These are phyloP conservation scores for Candida nanaspora DNA, from an alignment of 805 yeast species.

Conservation along the genomic window DNA sequence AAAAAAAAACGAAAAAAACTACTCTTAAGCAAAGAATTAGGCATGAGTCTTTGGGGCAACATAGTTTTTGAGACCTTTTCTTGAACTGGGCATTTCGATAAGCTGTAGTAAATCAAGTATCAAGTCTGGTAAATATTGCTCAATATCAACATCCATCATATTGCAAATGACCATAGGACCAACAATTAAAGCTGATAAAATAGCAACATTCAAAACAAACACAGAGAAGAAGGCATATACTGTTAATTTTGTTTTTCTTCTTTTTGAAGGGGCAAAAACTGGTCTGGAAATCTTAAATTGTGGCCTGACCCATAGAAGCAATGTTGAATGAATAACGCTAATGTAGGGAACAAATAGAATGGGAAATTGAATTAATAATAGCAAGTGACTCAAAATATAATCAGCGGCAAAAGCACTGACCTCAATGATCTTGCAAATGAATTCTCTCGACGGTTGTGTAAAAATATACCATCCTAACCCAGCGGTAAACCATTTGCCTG, in stretches of 20 bases:
- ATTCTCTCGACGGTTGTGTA: constrained; percentile 61
- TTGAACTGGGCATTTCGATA: constrained; percentile 15
- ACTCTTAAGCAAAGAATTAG: not conserved
- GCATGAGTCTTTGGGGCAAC: constrained; percentile 12
- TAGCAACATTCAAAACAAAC: constrained; percentile 24
- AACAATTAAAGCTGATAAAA: constrained; percentile 28
- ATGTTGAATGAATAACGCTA: constrained; percentile 59
- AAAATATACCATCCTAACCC: constrained; percentile 56
- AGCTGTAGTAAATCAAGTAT: constrained; percentile 37
- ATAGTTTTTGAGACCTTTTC: constrained; percentile 32
- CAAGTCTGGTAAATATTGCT: constrained; percentile 32
- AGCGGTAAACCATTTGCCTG: constrained; percentile 61
- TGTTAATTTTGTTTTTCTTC: constrained; percentile 30
- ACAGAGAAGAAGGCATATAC: constrained; percentile 25
- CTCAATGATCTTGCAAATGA: constrained; percentile 54
- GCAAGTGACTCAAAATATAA: constrained; percentile 48
- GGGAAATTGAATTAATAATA: constrained; percentile 55
- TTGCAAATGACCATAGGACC: constrained; percentile 32
- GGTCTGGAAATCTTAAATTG: constrained; percentile 39
- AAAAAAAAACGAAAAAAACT: not conserved
- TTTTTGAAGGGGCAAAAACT: constrained; percentile 32
- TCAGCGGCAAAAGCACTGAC: constrained; percentile 65
- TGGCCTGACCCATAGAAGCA: constrained; percentile 57
- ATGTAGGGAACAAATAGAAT: constrained; percentile 54
- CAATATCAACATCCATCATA: constrained; percentile 31